Evolutionary conservation across 495 filamentous ascomycete species (phyloP).

Genomic region (Penicillium bialowiezense): DNA sequence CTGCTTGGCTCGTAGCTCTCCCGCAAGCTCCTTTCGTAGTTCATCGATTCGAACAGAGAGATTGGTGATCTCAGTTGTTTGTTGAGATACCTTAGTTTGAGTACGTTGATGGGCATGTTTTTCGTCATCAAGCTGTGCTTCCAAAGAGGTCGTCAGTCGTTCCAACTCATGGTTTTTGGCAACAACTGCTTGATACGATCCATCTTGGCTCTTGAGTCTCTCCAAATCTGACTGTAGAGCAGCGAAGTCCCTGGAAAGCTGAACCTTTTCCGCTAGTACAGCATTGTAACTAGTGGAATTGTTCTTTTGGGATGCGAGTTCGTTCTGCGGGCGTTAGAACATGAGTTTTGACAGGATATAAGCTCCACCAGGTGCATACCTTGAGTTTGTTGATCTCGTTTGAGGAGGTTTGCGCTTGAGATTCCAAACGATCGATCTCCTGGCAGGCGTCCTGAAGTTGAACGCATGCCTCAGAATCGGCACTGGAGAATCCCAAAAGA

Average conservation of each 20-base stretch:
- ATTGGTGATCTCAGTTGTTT: slow-evolving; percentile 43
- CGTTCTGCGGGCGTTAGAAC: slow-evolving; percentile 47
- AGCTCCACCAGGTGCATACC: slow-evolving; percentile 42
- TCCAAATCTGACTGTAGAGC: slow-evolving; percentile 74
- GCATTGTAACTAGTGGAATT: slow-evolving; percentile 65
- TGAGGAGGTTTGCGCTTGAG: slow-evolving; percentile 52
- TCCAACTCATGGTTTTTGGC: slow-evolving; percentile 74
- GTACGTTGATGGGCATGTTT: slow-evolving; percentile 64
- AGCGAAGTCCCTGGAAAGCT: slow-evolving; percentile 67
- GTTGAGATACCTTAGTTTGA: slow-evolving; percentile 46
- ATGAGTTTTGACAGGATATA: background rate
- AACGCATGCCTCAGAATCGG: slow-evolving; percentile 52
- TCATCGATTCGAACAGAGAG: slow-evolving; percentile 40
- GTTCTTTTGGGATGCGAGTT: slow-evolving; percentile 60
- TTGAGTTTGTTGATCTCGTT: slow-evolving; percentile 66
- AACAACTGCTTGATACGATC: slow-evolving; percentile 61
- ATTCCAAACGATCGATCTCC: slow-evolving; percentile 54
- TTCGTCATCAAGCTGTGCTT: slow-evolving; percentile 78
- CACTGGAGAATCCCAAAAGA: slow-evolving; percentile 42
- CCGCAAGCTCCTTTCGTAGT: slow-evolving; percentile 40
- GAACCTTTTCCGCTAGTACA: slow-evolving; percentile 71
- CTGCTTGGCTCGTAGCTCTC: slow-evolving; percentile 42
- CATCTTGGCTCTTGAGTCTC: slow-evolving; percentile 67
- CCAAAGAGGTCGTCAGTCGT: slow-evolving; percentile 67
- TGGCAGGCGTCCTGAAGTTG: slow-evolving; percentile 57